phyloP scores from a whole-genome alignment of 768 basidiomycete genomes.

The Clitopilus hobsonii region DNA sequence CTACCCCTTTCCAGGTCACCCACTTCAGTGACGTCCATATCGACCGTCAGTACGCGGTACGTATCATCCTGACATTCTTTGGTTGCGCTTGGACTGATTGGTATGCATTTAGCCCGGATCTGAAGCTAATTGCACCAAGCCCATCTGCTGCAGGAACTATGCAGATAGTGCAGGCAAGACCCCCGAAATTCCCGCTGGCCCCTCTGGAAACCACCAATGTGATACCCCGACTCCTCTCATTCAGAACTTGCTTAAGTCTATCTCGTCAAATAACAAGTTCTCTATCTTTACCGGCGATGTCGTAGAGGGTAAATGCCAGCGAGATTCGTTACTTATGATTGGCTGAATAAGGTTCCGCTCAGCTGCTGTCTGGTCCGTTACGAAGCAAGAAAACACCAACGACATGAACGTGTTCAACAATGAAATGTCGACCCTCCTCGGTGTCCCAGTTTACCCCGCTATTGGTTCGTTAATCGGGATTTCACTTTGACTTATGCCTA shows the following conservation, averaged over 20 bases:
- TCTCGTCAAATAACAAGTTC: conserved; percentile 36
- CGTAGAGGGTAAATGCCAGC: conserved; percentile 40
- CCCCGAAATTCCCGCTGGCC: conserved; percentile 39
- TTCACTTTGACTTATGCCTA: background rate
- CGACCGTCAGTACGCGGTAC: conserved; percentile 48
- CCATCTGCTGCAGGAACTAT: conserved; percentile 56
- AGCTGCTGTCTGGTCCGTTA: conserved; percentile 50
- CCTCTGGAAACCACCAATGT: conserved; percentile 44
- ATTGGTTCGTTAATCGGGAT: conserved; percentile 32
- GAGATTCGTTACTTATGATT: background rate
- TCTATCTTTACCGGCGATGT: conserved; percentile 65
- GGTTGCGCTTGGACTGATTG: background rate
- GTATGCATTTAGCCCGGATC: conserved; percentile 36
- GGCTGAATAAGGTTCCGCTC: background rate
- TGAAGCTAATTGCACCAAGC: conserved; percentile 55
- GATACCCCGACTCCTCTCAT: conserved; percentile 47
- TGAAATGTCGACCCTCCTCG: conserved; percentile 36
- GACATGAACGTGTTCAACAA: conserved; percentile 43
- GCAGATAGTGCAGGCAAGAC: conserved; percentile 29
- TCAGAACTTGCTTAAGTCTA: conserved; percentile 43
- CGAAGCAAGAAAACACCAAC: conserved; percentile 37
- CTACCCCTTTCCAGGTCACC: conserved; percentile 46
- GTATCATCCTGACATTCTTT: conserved; percentile 6
- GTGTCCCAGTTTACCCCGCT: conserved; percentile 40
- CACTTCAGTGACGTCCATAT: conserved; percentile 66